Conservation (phyloP, 208 protist species). For the Angomonas ambiguus region DNA sequence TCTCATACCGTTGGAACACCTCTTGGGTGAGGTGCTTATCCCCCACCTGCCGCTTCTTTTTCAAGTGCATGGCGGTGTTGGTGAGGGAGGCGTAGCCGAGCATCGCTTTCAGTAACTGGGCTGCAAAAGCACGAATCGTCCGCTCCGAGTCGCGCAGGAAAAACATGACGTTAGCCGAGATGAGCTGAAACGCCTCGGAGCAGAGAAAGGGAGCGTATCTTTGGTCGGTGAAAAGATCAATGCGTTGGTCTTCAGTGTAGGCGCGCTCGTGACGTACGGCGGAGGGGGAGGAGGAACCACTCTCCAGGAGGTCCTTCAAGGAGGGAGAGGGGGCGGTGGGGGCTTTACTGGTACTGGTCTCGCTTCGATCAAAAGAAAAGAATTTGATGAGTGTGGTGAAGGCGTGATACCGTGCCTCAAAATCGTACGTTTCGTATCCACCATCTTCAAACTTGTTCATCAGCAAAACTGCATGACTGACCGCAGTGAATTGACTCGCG, state of each 20-base stretch:
- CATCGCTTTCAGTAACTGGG: conserved; percentile 69
- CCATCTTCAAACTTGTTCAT: conserved; percentile 77
- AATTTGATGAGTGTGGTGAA: conserved; percentile 70
- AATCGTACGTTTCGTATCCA: conserved; percentile 74
- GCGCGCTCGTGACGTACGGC: conserved; percentile 45
- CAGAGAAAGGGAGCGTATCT: conserved; percentile 41
- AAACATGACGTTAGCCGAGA: conserved; percentile 76
- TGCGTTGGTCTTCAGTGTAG: conserved; percentile 63
- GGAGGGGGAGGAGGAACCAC: neutral
- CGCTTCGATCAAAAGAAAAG: conserved; percentile 71
- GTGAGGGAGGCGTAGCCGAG: conserved; percentile 54
- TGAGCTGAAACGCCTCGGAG: conserved; percentile 45
- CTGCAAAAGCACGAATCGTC: conserved; percentile 65
- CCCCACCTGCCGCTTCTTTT: neutral
- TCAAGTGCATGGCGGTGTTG: conserved; percentile 2
- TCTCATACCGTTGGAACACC: conserved; percentile 15
- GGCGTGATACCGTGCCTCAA: conserved; percentile 83
- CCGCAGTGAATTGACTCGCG: conserved; percentile 45
- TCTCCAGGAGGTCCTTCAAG: neutral
- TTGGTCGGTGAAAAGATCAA: conserved; percentile 53
- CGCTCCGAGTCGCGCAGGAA: conserved; percentile 79
- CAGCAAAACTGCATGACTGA: conserved; percentile 53
- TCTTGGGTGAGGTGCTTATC: neutral
- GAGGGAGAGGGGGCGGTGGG: neutral
- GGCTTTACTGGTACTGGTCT: neutral